Conservation (phyloP, 1,139 yeast species). For the Zygosaccharomyces sapae region DNA sequence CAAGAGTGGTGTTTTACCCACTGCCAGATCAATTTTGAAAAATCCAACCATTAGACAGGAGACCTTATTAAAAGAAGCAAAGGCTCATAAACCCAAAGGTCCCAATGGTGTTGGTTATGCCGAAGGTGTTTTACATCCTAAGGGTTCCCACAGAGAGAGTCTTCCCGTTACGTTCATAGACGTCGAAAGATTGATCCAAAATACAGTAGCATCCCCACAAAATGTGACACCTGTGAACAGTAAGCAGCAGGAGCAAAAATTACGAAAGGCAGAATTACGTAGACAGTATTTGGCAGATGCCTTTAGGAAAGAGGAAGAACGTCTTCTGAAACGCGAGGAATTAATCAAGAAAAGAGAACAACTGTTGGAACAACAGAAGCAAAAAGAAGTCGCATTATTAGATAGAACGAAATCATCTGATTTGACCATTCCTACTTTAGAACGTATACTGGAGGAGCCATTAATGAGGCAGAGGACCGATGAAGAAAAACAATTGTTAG, state of each 20-base stretch:
- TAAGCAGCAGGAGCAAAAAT: constrained; percentile 50
- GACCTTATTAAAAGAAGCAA: constrained; percentile 47
- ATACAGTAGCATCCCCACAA: constrained; percentile 45
- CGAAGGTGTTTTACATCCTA: constrained; percentile 69
- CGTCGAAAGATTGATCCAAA: constrained; percentile 53
- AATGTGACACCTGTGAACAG: constrained; percentile 39
- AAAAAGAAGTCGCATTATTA: constrained; percentile 32
- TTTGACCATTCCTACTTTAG: constrained; percentile 78
- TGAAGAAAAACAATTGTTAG: constrained; percentile 53
- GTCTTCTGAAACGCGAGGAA: constrained; percentile 44
- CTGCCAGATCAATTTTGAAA: constrained; percentile 66
- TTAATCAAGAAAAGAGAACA: constrained; percentile 36
- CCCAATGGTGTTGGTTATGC: constrained; percentile 56
- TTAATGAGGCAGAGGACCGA: constrained; percentile 67
- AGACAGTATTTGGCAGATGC: constrained; percentile 67
- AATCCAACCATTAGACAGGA: constrained; percentile 50
- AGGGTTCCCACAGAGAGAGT: constrained; percentile 55
- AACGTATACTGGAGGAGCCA: constrained; percentile 61
- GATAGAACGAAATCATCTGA: constrained; percentile 30
- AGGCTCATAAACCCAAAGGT: constrained; percentile 44
- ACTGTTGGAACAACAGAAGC: constrained; percentile 36
- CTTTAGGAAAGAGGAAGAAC: constrained; percentile 55
- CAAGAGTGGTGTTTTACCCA: constrained; percentile 80
- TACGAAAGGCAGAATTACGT: constrained; percentile 63
- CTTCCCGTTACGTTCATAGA: constrained; percentile 52